A percentile compares a stretch with the other conserved stretches of the same genome.
These are phyloP conservation scores for Starmerella potacharoeniae DNA, from an alignment of 805 yeast species.

Conservation along the genomic window DNA sequence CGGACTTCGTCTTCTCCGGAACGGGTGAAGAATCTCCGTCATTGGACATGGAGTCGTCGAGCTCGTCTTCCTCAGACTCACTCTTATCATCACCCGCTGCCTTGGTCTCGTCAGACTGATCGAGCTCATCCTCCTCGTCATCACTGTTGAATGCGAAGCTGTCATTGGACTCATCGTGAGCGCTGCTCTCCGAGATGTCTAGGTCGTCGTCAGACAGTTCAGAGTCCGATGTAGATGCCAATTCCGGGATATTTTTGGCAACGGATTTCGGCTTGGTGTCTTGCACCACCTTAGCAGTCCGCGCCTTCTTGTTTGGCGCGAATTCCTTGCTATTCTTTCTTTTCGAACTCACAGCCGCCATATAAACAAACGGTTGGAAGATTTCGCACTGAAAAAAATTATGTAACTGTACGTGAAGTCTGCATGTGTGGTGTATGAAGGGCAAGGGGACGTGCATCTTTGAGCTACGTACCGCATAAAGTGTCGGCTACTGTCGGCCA, in stretches of 20 bases:
- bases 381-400: constrained; percentile 1
- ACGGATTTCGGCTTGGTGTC: neutral
- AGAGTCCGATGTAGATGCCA: neutral
- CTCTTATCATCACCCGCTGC: constrained; percentile 12
- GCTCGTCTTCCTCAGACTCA: constrained; percentile 19
- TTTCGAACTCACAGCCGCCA: neutral
- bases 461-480: neutral
- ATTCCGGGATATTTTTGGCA: neutral
- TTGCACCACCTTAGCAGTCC: neutral
- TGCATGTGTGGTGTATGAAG: neutral
- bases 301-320: neutral
- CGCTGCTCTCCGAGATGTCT: neutral
- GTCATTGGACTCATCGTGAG: neutral
- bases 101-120: constrained; percentile 16
- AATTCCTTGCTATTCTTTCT: neutral
- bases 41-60: constrained; percentile 12
- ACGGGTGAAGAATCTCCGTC: constrained; percentile 8
- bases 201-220: constrained; percentile 23
- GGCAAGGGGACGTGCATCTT: neutral
- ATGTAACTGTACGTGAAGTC: neutral
- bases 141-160: constrained; percentile 17
- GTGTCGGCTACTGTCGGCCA: too few relatives aligned
- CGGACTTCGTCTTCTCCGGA: neutral
- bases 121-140: constrained; percentile 13
- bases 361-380: neutral